Conservation (phyloP, 305 asterid genomes). For the Striga hermonthica region DNA sequence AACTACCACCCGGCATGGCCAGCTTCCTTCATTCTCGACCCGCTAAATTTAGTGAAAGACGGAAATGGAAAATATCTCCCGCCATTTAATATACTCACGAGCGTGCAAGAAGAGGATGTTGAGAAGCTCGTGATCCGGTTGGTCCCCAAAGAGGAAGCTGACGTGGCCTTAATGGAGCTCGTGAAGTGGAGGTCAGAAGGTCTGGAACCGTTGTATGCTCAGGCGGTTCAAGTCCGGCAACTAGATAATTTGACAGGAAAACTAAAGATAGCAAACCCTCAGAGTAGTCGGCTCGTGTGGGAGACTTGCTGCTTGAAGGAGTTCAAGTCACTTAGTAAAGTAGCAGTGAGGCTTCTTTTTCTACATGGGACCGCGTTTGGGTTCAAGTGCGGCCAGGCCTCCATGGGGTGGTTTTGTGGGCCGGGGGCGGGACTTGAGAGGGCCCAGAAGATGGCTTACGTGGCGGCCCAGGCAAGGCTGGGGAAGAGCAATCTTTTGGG, state of each 20-base stretch:
- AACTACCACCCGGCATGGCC: constrained; percentile 89
- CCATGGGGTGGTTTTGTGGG: constrained; percentile 52
- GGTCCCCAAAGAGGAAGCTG: constrained; percentile 74
- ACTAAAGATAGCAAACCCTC: constrained; percentile 71
- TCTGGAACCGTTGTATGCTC: constrained; percentile 80
- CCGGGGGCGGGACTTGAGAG: constrained; percentile 61
- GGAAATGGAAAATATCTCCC: constrained; percentile 71
- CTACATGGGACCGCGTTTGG: constrained; percentile 70
- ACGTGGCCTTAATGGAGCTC: constrained; percentile 76
- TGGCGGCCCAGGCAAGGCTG: constrained; percentile 67
- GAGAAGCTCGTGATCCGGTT: constrained; percentile 67
- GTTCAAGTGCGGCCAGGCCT: constrained; percentile 56
- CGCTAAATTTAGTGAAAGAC: constrained; percentile 60
- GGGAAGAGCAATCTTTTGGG: constrained; percentile 51
- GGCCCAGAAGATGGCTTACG: constrained; percentile 66
- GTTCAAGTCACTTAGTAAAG: constrained; percentile 66
- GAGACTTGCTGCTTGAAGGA: constrained; percentile 64
- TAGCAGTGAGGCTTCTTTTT: constrained; percentile 68
- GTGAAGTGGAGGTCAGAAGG: constrained; percentile 91
- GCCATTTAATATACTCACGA: constrained; percentile 62
- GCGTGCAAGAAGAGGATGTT: constrained; percentile 74
- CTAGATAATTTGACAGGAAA: constrained; percentile 67
- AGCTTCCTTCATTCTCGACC: constrained; percentile 75
- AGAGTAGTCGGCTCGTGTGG: constrained; percentile 84
- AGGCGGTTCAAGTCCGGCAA: constrained; percentile 71